Evolutionary conservation across 176 grass and related monocot genomes (phyloP), one percentile per base, ranked within the genome.

Genomic region (Carex littledalei): DNA sequence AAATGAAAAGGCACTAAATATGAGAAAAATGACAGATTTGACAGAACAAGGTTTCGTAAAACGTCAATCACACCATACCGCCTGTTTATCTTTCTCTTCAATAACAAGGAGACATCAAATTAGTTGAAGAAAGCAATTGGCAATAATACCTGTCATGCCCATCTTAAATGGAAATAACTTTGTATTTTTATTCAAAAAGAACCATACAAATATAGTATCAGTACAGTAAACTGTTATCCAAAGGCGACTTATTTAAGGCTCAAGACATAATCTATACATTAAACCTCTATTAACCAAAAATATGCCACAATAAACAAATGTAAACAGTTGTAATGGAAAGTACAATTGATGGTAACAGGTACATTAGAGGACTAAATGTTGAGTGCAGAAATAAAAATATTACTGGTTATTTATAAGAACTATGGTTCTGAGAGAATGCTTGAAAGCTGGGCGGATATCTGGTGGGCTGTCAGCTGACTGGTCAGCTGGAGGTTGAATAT

Each of bases 401-500:
- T 94, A 98, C 93, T 86, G 79, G 31, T 89, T 88, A 15, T 94
- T 29, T 29, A 29, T 91, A 52, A 57, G 2, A 24, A 67, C 11
- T 37, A 94, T 43, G 50, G 69, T 92, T 88, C 80, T 86, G 70
- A 90, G 85, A 55, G 85, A 80, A 62, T 95, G 96, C 80, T 84
- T 95, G 64, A 98, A 98, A 89, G 96, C 96, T 67, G 91, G 96
- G 18, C 91, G 93, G 77, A 98, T 94, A 67, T 98, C 93, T 82
- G 96, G 96, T 74, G 90, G 93, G 85, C 88, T 86, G 82, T 98
- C 93, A 53, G 85, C 86, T 64, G 91, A 81, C 63, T 98, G 93
- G 57, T 86, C 93, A 88, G 76, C 88, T 62, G 91, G 93, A 76
- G 96, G 91, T 64, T 98, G 96, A 90, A 98, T 94, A 90, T 94